Conservation (phyloP, 23 red algal species). For the Agarophyton chilense region DNA sequence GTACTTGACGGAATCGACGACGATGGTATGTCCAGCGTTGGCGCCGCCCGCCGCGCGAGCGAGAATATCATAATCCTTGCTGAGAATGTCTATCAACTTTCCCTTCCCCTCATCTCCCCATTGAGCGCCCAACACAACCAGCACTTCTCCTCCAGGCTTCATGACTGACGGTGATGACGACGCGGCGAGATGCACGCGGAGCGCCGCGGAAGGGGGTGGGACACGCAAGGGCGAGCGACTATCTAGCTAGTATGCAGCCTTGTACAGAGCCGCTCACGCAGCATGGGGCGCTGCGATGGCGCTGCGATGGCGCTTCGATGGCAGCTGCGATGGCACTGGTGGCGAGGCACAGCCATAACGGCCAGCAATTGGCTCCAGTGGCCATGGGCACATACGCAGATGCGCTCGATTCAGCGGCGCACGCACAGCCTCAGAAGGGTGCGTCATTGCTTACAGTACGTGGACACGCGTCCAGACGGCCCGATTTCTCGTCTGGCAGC, state of each 20-base stretch:
- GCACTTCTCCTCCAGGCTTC: slow-evolving; percentile 62
- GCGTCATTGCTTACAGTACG: not conserved
- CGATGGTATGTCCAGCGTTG: slow-evolving; percentile 97
- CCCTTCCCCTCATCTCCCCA: slow-evolving; percentile 99
- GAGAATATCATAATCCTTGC: slow-evolving; percentile 75
- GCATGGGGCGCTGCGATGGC: not conserved
- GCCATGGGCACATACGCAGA: not conserved
- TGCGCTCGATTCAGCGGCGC: not conserved
- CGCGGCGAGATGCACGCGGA: not conserved
- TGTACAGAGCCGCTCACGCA: too few species aligned
- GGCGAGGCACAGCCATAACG: not conserved
- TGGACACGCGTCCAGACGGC: not conserved
- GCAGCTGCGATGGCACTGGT: not conserved
- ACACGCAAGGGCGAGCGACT: too few species aligned
- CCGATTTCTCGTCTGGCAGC: too few species aligned
- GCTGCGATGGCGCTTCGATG: not conserved
- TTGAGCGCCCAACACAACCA: slow-evolving; percentile 93
- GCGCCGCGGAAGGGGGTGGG: too few species aligned
- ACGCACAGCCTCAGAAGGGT: too few species aligned
- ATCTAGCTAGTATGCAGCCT: too few species aligned
- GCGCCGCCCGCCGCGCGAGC: slow-evolving; percentile 92
- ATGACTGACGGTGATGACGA: slow-evolving; percentile 6
- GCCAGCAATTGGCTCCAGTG: not conserved
- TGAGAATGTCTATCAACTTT: slow-evolving; percentile 95
- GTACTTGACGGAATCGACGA: slow-evolving; percentile 96